Conservation (phyloP, 305 asterid species). For the Fraxinus nigra region DNA sequence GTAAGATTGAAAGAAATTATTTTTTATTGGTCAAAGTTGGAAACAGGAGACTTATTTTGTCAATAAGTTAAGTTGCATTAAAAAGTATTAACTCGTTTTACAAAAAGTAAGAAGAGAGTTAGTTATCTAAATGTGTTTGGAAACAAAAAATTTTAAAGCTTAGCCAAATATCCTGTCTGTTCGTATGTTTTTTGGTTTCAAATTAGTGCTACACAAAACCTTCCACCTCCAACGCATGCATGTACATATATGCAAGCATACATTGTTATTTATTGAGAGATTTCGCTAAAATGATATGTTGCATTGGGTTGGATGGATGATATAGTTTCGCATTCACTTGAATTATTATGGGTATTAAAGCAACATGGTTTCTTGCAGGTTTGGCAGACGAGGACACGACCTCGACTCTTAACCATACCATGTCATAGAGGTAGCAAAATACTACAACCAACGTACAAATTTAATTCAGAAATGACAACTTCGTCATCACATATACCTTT, state of each 20-base stretch:
- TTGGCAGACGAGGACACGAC: conserved; percentile 99
- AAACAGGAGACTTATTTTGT: not conserved
- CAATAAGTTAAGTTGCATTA: not conserved
- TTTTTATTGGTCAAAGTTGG: not conserved
- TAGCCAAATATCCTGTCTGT: not conserved
- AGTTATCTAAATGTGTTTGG: not conserved
- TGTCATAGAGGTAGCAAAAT: conserved; percentile 89
- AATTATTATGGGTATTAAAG: not conserved
- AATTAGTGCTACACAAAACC: not conserved
- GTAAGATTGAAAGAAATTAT: too few species aligned
- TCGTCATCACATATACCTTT: conserved; percentile 59
- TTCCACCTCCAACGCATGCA: not conserved
- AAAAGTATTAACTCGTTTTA: not conserved
- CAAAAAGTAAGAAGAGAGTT: not conserved
- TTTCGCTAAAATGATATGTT: not conserved
- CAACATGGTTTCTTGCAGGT: conserved; percentile 41
- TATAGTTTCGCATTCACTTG: not conserved
- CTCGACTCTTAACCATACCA: conserved; percentile 76
- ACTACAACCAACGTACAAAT: conserved; percentile 83
- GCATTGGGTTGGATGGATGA: not conserved
- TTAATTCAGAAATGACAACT: conserved; percentile 40
- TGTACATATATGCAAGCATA: not conserved
- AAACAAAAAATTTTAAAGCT: not conserved
- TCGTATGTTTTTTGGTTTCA: too few species aligned
- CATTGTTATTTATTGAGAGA: too few species aligned